Conservation (phyloP, 1,284 basidiomycete species). For the Puccinia coronata region DNA sequence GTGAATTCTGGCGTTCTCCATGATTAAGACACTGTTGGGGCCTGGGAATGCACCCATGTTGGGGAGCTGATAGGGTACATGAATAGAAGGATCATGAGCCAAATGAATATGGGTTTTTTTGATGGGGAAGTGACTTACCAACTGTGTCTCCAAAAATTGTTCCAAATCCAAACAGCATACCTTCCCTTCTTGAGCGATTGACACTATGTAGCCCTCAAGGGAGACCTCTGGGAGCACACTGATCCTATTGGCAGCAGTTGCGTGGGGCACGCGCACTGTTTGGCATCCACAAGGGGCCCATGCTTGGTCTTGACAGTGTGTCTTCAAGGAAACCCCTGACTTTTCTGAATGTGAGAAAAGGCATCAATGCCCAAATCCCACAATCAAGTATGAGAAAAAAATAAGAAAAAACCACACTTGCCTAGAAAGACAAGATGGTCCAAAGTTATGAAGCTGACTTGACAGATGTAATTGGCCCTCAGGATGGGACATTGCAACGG, state of each 20-base stretch:
- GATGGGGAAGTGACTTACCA: no score
- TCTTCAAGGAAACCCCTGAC: neutral
- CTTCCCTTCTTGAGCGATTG: neutral
- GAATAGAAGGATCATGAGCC: neutral
- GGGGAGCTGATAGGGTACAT: conserved; percentile 2
- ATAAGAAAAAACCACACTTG: neutral
- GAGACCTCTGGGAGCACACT: neutral
- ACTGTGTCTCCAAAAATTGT: neutral
- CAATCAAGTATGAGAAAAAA: neutral
- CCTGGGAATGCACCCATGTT: neutral
- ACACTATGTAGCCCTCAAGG: neutral
- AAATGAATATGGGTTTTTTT: no score
- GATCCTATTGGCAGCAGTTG: neutral
- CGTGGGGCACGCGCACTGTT: neutral
- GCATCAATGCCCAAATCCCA: neutral
- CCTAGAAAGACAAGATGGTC: conserved; percentile 1
- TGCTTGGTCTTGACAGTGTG: neutral
- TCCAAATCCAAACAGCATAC: neutral
- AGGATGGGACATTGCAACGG: neutral
- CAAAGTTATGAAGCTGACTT: neutral
- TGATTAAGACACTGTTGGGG: neutral
- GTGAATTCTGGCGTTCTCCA: neutral
- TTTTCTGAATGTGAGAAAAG: conserved; percentile 9
- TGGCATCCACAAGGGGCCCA: neutral
- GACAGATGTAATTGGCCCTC: neutral